Evolutionary conservation across 2,329 filamentous ascomycete species (phyloP).

Genomic region (Diaporthe australafricana): DNA sequence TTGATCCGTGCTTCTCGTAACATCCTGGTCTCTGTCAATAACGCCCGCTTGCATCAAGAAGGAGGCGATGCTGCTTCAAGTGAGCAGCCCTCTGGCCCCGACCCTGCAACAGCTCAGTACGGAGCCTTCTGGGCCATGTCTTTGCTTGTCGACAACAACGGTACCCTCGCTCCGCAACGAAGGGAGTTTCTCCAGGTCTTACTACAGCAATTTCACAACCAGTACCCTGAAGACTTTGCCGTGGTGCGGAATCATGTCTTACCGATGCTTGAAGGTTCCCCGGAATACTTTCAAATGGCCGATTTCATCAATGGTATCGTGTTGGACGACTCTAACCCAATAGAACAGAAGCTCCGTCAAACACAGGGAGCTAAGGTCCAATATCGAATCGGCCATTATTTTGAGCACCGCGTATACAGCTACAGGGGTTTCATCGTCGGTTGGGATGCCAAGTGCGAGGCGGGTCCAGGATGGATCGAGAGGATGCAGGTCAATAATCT

Average conservation of each 20-base stretch:
- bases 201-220: slow-evolving; percentile 28
- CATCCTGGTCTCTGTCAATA: slow-evolving; percentile 70
- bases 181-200: slow-evolving; percentile 30
- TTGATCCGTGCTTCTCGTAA: slow-evolving; percentile 72
- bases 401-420: slow-evolving; percentile 69
- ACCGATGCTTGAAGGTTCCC: background rate
- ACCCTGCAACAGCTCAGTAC: slow-evolving; percentile 38
- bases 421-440: slow-evolving; percentile 74
- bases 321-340: background rate
- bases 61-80: background rate
- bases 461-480: slow-evolving; percentile 69
- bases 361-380: slow-evolving; percentile 27
- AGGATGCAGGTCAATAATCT: slow-evolving; percentile 71
- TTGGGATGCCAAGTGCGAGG: slow-evolving; percentile 59
- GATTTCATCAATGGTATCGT: background rate
- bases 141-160: slow-evolving; percentile 32
- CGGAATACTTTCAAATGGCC: background rate
- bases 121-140: slow-evolving; percentile 36
- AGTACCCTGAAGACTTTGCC: slow-evolving; percentile 38
- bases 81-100: background rate
- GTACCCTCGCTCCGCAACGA: slow-evolving; percentile 8
- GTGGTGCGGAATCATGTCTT: slow-evolving; percentile 8
- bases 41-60: slow-evolving; percentile 40
- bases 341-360: background rate
- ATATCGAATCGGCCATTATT: slow-evolving; percentile 69